Conservation (phyloP, 2,329 filamentous ascomycete species). For the Cladorrhinum sp. region DNA sequence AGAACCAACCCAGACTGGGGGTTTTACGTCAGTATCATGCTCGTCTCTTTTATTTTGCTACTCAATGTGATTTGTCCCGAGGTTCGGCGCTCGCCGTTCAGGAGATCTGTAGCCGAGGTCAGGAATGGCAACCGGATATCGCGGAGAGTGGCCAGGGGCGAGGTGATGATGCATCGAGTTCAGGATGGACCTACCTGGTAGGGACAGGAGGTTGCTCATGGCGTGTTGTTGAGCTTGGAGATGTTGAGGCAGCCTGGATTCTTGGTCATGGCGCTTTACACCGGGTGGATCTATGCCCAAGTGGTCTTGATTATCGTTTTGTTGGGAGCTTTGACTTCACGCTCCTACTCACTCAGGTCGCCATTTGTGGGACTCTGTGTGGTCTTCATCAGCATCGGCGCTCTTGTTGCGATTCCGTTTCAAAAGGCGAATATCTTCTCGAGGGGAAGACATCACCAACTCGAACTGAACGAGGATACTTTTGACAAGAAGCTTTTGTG, state of each 20-base stretch:
- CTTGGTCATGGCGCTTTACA: conserved; percentile 67
- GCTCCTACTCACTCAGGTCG: conserved; percentile 62
- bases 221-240: conserved; percentile 60
- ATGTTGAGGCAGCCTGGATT: conserved; percentile 77
- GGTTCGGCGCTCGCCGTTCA: conserved; percentile 65
- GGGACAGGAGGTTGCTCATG: conserved; percentile 73
- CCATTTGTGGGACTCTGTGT: conserved; percentile 66
- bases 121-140: conserved; percentile 51
- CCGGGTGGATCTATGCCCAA: conserved; percentile 76
- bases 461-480: conserved; percentile 63
- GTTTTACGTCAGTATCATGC: conserved; percentile 69
- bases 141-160: conserved; percentile 63
- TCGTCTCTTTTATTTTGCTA: conserved; percentile 62
- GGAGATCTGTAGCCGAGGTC: conserved; percentile 66
- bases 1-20: conserved; percentile 65
- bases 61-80: conserved; percentile 72
- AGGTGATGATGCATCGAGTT: conserved; percentile 72
- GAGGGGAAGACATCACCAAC: conserved; percentile 56
- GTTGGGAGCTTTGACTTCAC: conserved; percentile 68
- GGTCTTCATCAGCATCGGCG: conserved; percentile 64
- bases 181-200: conserved; percentile 72
- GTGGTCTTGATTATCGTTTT: conserved; percentile 70
- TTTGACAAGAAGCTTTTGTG: conserved; percentile 58
- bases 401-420: conserved; percentile 67
- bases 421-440: conserved; percentile 70